These are phyloP conservation scores for Leishmania tarentolae DNA, from an alignment of 208 protist species.

Conservation along the genomic window DNA sequence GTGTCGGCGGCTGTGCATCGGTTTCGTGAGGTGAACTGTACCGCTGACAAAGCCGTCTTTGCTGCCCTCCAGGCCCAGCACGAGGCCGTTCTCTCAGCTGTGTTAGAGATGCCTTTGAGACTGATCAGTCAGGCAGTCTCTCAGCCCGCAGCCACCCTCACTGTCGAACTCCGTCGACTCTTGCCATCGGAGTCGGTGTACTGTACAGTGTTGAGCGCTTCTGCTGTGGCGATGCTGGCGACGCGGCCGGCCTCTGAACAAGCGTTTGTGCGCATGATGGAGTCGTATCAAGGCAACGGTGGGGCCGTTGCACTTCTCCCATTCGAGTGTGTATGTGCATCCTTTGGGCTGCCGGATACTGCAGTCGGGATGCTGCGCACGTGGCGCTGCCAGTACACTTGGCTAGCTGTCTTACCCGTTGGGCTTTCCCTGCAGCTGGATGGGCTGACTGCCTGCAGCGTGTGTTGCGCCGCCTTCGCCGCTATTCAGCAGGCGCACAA, in stretches of 20 bases:
- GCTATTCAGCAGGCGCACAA: conserved; percentile 31
- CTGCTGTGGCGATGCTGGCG: conserved; percentile 47
- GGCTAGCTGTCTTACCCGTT: conserved; percentile 64
- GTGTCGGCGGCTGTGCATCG: conserved; percentile 21
- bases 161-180: conserved; percentile 24
- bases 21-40: conserved; percentile 13
- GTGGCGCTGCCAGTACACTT: conserved; percentile 49
- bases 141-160: not conserved
- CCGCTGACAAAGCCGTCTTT: not conserved
- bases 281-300: conserved; percentile 54
- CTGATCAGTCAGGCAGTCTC: not conserved
- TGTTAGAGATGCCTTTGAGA: not conserved
- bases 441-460: conserved; percentile 23
- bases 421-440: conserved; percentile 61
- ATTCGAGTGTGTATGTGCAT: conserved; percentile 40
- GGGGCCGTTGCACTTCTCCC: conserved; percentile 61
- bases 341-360: conserved; percentile 26
- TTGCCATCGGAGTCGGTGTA: conserved; percentile 41
- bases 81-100: not conserved
- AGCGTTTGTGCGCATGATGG: conserved; percentile 84
- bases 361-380: conserved; percentile 32
- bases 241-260: conserved; percentile 27
- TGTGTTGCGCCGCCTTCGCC: conserved; percentile 52
- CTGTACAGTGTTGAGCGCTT: conserved; percentile 62
- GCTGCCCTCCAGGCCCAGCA: not conserved